Base-by-base conservation (phyloP, 1,284 basidiomycete species). In the Cystobasidiaceae sp. region DNA sequence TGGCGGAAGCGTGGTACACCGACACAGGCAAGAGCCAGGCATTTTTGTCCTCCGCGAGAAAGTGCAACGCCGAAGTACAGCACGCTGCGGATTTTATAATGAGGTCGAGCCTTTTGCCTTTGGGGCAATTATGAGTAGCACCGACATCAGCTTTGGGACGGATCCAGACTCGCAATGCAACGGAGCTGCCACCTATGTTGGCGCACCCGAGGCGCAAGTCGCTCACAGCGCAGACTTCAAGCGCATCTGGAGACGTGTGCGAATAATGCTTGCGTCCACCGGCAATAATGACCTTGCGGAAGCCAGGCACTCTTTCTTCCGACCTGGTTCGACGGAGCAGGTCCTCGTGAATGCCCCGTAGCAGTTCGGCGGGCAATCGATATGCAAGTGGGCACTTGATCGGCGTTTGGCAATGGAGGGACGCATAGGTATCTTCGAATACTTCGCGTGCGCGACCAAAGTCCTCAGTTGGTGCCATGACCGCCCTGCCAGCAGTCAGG, bases 251-350 rank as follows among this genome's bases (percentile, higher is more conserved):
- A 39, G 37, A 39, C 54, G 33, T 43, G 9, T 33, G 15, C 17
- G 30, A 59, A n/a, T 11, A 59, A 48, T 59, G 56, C 23, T 59
- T 59, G 17, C 44, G 25, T 15, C 56, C 56, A n/a, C 43, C 56
- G 45, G 43, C 44, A 23, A 59, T 49, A 23, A 59, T 45, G 32
- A 59, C 25, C 23, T 49, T 48, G 21, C 56, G 56, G 19, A 37
- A 57, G n/a, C 2, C 15, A 4, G 23, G 23, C 6, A 6, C 34
- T 39, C 15, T 34, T 27, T 5, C 9, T 4, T 23, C 6, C 13
- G 19, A n/a, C 6, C 25, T 48, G 6, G 6, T 25, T 25, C 44
- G 43, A 28, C 32, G 13, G 17, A 49, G 21, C 28, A 59, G 56
- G 27, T 48, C 41, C 6, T 59, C 56, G 15, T 59, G 56, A 0